These are phyloP conservation scores for Marasmius tenuissimus DNA, from an alignment of 1,284 basidiomycete genomes.

Conservation along the genomic window DNA sequence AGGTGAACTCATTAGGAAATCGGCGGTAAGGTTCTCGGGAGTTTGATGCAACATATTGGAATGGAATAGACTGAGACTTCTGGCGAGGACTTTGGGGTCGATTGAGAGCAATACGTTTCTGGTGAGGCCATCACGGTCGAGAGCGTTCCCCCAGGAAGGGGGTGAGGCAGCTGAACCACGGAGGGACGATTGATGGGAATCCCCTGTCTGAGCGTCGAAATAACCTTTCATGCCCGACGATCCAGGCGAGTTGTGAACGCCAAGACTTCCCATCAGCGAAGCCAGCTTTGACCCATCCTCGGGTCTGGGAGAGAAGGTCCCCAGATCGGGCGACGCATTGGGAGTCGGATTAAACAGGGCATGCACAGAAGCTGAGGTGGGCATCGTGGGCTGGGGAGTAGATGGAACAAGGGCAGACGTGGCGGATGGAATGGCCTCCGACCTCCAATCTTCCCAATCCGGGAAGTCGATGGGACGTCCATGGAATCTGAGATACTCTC, in stretches of 20 bases:
- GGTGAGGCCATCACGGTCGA: constrained; percentile 70
- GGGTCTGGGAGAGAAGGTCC: constrained; percentile 64
- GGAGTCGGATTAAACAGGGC: constrained; percentile 52
- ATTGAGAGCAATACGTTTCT: constrained; percentile 59
- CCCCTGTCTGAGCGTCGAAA: constrained; percentile 22
- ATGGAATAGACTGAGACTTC: constrained; percentile 61
- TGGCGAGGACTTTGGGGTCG: constrained; percentile 56
- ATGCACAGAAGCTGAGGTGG: constrained; percentile 51
- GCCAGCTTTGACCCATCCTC: constrained; percentile 34
- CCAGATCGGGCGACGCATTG: constrained; percentile 45
- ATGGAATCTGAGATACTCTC: constrained; percentile 62
- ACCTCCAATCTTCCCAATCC: constrained; percentile 62
- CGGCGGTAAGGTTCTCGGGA: constrained; percentile 50
- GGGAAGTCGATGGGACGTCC: constrained; percentile 46
- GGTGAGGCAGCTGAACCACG: constrained; percentile 11
- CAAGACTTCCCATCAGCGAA: constrained; percentile 48
- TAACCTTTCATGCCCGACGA: constrained; percentile 19
- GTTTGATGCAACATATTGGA: constrained; percentile 47
- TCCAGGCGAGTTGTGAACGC: constrained; percentile 23
- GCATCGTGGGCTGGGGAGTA: constrained; percentile 29
- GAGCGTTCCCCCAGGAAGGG: constrained; percentile 41
- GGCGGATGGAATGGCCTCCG: constrained; percentile 47
- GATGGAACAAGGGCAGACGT: constrained; percentile 21
- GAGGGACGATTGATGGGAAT: constrained; percentile 16
- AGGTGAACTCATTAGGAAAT: constrained; percentile 26